These are phyloP conservation scores for Hemisphaericaspora lyxosophila DNA, from an alignment of 1,139 yeast species.

Conservation along the genomic window DNA sequence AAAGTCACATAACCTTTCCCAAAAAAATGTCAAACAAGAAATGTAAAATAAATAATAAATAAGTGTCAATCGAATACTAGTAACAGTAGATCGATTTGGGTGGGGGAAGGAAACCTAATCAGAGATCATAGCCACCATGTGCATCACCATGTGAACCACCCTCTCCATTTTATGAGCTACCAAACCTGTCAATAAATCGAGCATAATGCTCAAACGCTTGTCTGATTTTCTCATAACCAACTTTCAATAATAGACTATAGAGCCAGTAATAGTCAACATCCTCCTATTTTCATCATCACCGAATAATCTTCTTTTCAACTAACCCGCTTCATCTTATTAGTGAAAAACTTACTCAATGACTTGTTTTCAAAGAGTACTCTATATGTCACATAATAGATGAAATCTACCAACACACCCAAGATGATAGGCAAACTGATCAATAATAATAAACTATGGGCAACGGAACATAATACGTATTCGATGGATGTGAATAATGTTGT, in stretches of 20 bases:
- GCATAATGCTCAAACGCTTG: too few relatives aligned
- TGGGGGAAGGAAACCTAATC: too few relatives aligned
- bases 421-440: slow-evolving; percentile 3
- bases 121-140: too few relatives aligned
- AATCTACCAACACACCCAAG: slow-evolving; percentile 2
- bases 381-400: background rate
- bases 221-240: too few relatives aligned
- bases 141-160: too few relatives aligned
- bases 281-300: too few relatives aligned
- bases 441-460: slow-evolving; percentile 1
- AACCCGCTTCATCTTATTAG: background rate
- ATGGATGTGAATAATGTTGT: background rate
- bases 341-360: background rate
- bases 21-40: background rate
- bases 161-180: too few relatives aligned
- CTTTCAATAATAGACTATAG: too few relatives aligned
- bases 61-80: background rate
- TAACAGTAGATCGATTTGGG: too few relatives aligned
- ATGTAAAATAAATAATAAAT: background rate
- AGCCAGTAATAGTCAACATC: background rate
- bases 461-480: slow-evolving; percentile 1
- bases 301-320: slow-evolving; percentile 1
- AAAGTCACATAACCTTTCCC: background rate
- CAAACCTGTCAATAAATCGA: too few relatives aligned
- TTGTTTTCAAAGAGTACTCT: background rate